phyloP scores from a whole-genome alignment of 805 yeast species.

The Vanderwaltozyma yarrowii region DNA sequence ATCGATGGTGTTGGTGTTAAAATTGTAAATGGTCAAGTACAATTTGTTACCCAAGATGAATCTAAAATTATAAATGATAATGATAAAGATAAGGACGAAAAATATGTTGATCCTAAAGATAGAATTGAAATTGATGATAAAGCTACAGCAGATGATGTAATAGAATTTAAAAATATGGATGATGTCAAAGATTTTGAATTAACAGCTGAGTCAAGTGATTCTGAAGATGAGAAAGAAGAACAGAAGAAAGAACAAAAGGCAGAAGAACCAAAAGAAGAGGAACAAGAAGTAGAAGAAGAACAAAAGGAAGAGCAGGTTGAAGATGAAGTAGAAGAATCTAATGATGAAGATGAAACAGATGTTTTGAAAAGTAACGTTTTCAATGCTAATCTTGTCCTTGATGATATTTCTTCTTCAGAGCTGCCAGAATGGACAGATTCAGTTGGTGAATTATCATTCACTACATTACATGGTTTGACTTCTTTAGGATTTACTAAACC shows the following conservation, averaged over 20 bases:
- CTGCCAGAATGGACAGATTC: slow-evolving; percentile 53
- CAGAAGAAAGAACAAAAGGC: slow-evolving; percentile 13
- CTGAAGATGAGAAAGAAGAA: slow-evolving; percentile 15
- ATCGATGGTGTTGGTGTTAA: slow-evolving; percentile 86
- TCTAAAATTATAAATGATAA: slow-evolving; percentile 7
- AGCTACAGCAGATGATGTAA: slow-evolving; percentile 10
- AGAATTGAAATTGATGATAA: slow-evolving; percentile 11
- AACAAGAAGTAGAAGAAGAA: slow-evolving; percentile 16
- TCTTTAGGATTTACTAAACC: slow-evolving; percentile 55
- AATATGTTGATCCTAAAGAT: slow-evolving; percentile 2
- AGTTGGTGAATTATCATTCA: slow-evolving; percentile 36
- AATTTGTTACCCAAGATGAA: slow-evolving; percentile 29
- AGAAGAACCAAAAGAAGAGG: slow-evolving; percentile 22
- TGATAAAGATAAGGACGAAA: slow-evolving; percentile 8
- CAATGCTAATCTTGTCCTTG: slow-evolving; percentile 12
- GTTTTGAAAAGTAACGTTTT: slow-evolving; percentile 24
- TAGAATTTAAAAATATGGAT: slow-evolving; percentile 26
- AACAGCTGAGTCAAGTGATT: slow-evolving; percentile 16
- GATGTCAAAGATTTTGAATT: slow-evolving; percentile 25
- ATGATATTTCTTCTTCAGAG: slow-evolving; percentile 31
- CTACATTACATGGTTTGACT: slow-evolving; percentile 52
- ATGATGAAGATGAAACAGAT: slow-evolving; percentile 9
- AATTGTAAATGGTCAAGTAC: slow-evolving; percentile 55
- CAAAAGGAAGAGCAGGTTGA: slow-evolving; percentile 13
- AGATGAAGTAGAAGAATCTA: slow-evolving; percentile 7